These are phyloP conservation scores for Auriscalpium orientale DNA, from an alignment of 768 basidiomycete genomes.

Conservation along the genomic window DNA sequence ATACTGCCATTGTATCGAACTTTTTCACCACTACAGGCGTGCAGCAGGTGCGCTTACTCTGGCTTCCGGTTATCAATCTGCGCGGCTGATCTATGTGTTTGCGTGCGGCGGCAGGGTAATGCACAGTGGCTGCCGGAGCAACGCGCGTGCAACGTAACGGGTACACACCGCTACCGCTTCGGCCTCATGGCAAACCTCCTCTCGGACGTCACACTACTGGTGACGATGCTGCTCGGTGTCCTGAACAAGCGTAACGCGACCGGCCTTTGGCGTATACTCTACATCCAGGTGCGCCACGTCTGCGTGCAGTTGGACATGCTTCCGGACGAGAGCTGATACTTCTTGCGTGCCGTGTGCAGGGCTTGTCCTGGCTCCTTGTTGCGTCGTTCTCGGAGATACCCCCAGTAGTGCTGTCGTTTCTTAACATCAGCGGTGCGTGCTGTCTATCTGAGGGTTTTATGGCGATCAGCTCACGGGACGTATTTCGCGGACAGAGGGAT, in stretches of 20 bases:
- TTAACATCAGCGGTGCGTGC: conserved; percentile 3
- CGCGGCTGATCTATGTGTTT: not conserved
- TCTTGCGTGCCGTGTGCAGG: not conserved
- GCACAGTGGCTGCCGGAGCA: not conserved
- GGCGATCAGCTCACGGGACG: too few species aligned
- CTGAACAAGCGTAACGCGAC: conserved; percentile 1
- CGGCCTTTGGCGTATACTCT: conserved; percentile 2
- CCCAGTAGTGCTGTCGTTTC: not conserved
- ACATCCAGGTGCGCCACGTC: conserved; percentile 1
- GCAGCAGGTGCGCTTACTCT: not conserved
- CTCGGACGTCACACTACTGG: not conserved
- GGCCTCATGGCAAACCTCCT: conserved; percentile 1
- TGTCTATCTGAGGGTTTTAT: not conserved
- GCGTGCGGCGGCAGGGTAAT: not conserved
- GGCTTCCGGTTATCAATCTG: not conserved
- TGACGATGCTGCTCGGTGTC: not conserved
- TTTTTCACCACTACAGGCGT: not conserved
- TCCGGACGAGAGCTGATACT: not conserved
- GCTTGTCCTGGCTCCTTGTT: not conserved
- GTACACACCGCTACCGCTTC: not conserved
- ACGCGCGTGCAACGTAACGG: not conserved
- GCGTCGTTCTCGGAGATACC: not conserved
- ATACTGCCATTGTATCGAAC: not conserved
- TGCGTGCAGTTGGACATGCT: not conserved
- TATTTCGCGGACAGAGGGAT: not conserved